Evolutionary conservation across 225 moss, liverwort and hornwort species (phyloP), one percentile per base, ranked within the genome.

Genomic region (Physcomitrium patens): DNA sequence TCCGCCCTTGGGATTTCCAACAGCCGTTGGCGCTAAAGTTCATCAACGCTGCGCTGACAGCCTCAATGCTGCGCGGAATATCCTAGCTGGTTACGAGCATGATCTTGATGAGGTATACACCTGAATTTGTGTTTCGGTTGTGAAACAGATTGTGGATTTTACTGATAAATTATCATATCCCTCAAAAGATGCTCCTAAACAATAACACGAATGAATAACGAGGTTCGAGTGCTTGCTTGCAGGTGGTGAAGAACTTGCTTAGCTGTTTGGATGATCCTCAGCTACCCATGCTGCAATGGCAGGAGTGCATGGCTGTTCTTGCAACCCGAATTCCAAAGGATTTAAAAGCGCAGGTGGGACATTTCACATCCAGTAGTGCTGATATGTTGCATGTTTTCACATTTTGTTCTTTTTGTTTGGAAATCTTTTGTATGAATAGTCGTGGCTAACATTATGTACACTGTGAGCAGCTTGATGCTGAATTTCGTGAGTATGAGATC

Each of bases 251-350:
- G 75, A 81, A 90, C 12, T 84, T 99, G 77, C 89, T 95, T 12
- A 84, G 81, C 45, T 99, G 97, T 79, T 85, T 99, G 77, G 97
- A 99, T 69, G 97, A 99, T 76, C 97, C 97, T 37, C 89, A 88
- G 68, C 89, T 99, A 41, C 94, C 94, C 50, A 83, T 90, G 67
- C 83, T 95, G 53, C 97, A 99, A 82, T 99, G 97, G 97, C 94
- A 99, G 81, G 97, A 99, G 64, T 89, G 91, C 84, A 95, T 99
- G 86, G 89, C 97, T 60, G 84, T 99, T 8, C 85, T 93, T 63
- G 91, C 93, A 27, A 99, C 94, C 45, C 93, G 94, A 26, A 87
- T 99, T 65, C 94, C 94, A 5, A 99, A 94, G 75, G 89, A 91
- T 31, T 61, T 99, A 71, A 99, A 90, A 78, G 60, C 76, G n/a